Evolutionary conservation across 2,329 filamentous ascomycete genomes (phyloP).

Genomic region (Arachnomyces sp.): DNA sequence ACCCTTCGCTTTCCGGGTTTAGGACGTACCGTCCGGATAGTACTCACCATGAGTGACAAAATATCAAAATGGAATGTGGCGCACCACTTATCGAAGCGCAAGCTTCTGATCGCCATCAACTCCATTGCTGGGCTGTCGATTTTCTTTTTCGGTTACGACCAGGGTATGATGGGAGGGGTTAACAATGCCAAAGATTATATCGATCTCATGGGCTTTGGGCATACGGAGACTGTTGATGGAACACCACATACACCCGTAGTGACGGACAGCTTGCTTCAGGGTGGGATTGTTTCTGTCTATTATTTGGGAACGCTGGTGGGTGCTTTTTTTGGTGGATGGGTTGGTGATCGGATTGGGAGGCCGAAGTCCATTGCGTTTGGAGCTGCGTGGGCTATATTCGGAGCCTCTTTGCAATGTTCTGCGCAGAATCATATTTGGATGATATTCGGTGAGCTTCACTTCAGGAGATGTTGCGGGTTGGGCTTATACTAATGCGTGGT

Average conservation of each 20-base stretch:
- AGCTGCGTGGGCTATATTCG: constrained; percentile 49
- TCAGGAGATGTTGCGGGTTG: too few relatives aligned
- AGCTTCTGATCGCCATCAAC: constrained; percentile 54
- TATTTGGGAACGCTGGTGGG: constrained; percentile 58
- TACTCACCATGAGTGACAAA: constrained; percentile 29
- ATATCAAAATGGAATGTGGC: constrained; percentile 42
- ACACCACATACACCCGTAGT: constrained; percentile 43
- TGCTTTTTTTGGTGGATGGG: constrained; percentile 53
- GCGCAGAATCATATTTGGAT: constrained; percentile 62
- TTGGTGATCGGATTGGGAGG: constrained; percentile 55
- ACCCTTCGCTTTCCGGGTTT: not conserved
- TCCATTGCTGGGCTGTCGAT: constrained; percentile 56
- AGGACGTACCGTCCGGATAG: not conserved
- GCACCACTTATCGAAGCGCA: constrained; percentile 47
- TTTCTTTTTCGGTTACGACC: constrained; percentile 58
- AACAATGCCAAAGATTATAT: constrained; percentile 59
- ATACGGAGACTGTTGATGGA: constrained; percentile 42
- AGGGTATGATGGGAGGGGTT: constrained; percentile 53
- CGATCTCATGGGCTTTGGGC: constrained; percentile 56
- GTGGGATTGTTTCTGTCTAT: constrained; percentile 52
- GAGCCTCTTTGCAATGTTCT: constrained; percentile 56
- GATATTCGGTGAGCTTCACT: constrained; percentile 48
- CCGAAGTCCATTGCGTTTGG: constrained; percentile 57
- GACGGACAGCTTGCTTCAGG: constrained; percentile 52
- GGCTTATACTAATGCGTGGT: not conserved